phyloP scores from a whole-genome alignment of 768 basidiomycete genomes.

The Pleurotus giganteus region DNA sequence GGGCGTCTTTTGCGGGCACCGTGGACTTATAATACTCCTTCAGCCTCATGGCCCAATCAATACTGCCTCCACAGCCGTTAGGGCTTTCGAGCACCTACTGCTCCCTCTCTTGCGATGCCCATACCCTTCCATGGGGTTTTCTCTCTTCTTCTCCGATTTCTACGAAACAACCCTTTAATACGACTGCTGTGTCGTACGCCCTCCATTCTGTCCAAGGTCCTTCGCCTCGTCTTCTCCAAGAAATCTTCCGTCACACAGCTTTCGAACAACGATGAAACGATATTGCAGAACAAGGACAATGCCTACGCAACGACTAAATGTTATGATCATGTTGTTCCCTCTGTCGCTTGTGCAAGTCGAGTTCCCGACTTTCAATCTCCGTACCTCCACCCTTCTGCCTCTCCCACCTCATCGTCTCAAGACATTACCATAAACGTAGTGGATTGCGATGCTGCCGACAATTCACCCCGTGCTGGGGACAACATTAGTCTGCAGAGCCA shows the following conservation, averaged over 20 bases:
- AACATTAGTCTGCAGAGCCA: neutral
- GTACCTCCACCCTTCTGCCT: neutral
- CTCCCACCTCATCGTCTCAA: neutral
- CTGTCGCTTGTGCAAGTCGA: neutral
- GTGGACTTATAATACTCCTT: constrained; percentile 4
- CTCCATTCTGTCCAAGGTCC: neutral
- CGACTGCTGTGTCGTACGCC: neutral
- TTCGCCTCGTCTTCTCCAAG: neutral
- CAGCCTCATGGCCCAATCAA: constrained; percentile 1
- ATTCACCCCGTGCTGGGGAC: neutral
- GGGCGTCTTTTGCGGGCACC: constrained; percentile 3
- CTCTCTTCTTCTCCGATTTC: neutral
- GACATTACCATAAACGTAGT: neutral
- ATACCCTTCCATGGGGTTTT: neutral
- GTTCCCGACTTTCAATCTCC: neutral
- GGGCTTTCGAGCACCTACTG: neutral
- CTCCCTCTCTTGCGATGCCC: constrained; percentile 5
- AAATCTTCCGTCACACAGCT: neutral
- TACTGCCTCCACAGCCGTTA: neutral
- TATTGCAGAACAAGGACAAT: neutral
- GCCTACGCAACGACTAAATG: neutral
- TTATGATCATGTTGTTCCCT: neutral
- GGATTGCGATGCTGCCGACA: neutral
- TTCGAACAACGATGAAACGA: neutral
- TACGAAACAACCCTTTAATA: constrained; percentile 3